phyloP scores from a whole-genome alignment of 2,329 filamentous ascomycete genomes.

The Pseudonectria buxi region DNA sequence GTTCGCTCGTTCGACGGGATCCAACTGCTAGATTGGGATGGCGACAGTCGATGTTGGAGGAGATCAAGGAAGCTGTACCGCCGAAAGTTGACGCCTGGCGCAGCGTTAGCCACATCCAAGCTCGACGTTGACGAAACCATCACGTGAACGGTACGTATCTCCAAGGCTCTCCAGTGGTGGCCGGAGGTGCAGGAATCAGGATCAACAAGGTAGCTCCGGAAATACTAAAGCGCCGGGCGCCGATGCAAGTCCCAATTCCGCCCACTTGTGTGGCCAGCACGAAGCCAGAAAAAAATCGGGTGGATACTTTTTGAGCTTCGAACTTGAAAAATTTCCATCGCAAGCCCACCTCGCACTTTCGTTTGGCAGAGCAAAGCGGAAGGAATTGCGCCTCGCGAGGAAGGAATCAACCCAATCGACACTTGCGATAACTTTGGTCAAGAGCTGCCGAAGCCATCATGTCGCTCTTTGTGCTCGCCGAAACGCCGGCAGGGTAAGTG shows the following conservation, averaged over 20 bases:
- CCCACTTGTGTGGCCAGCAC: conserved; percentile 20
- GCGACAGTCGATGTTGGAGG: conserved; percentile 1
- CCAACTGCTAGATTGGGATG: conserved; percentile 7
- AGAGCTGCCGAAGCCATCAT: conserved; percentile 44
- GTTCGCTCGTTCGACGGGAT: conserved; percentile 3
- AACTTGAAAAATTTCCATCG: conserved; percentile 37
- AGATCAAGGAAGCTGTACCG: conserved; percentile 14
- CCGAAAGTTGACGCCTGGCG: conserved; percentile 20
- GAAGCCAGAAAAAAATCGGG: conserved; percentile 33
- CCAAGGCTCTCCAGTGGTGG: too few species aligned
- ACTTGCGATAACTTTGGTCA: conserved; percentile 25
- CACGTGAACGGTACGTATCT: conserved; percentile 21
- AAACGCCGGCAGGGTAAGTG: conserved; percentile 76
- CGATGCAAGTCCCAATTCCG: conserved; percentile 12
- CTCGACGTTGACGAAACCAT: conserved; percentile 13
- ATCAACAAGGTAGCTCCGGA: conserved; percentile 12
- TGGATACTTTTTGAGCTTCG: conserved; percentile 30
- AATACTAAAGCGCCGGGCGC: conserved; percentile 18
- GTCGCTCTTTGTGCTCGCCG: conserved; percentile 87
- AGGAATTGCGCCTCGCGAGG: conserved; percentile 31
- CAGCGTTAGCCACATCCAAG: conserved; percentile 16
- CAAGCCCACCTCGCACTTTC: conserved; percentile 27
- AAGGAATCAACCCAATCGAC: conserved; percentile 26
- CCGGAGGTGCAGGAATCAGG: too few species aligned
- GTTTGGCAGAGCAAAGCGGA: conserved; percentile 28